Evolutionary conservation across 768 basidiomycete species (phyloP).

Genomic region (Daedaleopsis nitida): DNA sequence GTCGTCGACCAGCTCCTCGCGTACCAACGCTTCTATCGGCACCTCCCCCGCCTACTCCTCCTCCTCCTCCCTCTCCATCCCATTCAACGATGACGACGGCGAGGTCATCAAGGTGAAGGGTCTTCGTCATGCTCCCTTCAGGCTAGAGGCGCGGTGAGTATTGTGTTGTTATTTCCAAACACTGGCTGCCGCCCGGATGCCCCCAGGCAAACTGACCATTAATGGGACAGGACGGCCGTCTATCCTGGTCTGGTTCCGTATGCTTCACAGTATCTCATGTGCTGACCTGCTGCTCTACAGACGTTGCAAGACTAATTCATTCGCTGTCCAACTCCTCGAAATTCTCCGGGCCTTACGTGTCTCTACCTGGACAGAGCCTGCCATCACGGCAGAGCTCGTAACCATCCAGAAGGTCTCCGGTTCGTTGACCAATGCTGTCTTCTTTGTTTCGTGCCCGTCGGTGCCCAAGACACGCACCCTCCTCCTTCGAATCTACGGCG

Average conservation of each 20-base stretch:
- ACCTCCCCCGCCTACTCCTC: slow-evolving; percentile 32
- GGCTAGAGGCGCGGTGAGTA: slow-evolving; percentile 73
- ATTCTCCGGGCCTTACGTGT: slow-evolving; percentile 57
- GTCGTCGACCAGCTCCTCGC: slow-evolving; percentile 20
- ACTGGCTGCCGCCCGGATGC: slow-evolving; percentile 23
- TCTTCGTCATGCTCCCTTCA: slow-evolving; percentile 55
- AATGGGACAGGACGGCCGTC: slow-evolving; percentile 26
- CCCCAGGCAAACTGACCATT: slow-evolving; percentile 24
- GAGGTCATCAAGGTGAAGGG: slow-evolving; percentile 59
- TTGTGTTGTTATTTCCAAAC: slow-evolving; percentile 21
- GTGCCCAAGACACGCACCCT: slow-evolving; percentile 58
- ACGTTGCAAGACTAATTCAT: slow-evolving; percentile 61
- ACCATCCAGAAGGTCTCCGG: slow-evolving; percentile 84
- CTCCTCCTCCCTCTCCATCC: slow-evolving; percentile 36
- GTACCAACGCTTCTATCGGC: slow-evolving; percentile 19
- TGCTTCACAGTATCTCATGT: slow-evolving; percentile 34
- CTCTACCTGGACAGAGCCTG: slow-evolving; percentile 56
- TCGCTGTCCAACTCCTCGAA: slow-evolving; percentile 56
- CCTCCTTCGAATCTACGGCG: slow-evolving; percentile 90
- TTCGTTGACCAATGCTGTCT: slow-evolving; percentile 93
- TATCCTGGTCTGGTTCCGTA: slow-evolving; percentile 40
- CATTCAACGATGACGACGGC: slow-evolving; percentile 37
- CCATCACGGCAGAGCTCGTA: slow-evolving; percentile 50
- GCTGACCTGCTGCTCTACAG: slow-evolving; percentile 40
- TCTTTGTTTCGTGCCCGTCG: slow-evolving; percentile 83